These are phyloP conservation scores for Populus simonii DNA, from an alignment of 345 rosid genomes.

Conservation along the genomic window DNA sequence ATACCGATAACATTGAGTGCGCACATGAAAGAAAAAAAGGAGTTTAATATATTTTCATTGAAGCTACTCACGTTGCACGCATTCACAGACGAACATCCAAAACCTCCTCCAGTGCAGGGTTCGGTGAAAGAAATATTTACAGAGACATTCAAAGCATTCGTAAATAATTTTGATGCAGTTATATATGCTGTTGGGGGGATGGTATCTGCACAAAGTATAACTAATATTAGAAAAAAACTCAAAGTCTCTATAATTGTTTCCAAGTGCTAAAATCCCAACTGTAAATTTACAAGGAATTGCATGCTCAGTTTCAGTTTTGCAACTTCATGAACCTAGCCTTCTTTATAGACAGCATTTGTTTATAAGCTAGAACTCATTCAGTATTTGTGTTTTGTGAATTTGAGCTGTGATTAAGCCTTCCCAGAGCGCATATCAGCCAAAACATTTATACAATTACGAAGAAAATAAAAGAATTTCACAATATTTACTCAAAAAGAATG, in stretches of 20 bases:
- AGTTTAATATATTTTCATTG: conserved; percentile 12
- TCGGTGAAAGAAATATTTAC: conserved; percentile 73
- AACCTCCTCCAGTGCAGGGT: conserved; percentile 76
- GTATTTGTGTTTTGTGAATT: neutral
- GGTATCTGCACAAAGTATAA: conserved; percentile 58
- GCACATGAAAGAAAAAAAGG: neutral
- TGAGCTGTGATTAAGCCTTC: neutral
- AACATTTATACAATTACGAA: neutral
- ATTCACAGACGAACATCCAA: conserved; percentile 68
- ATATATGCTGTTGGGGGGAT: conserved; percentile 70
- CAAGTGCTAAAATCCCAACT: neutral
- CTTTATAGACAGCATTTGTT: neutral
- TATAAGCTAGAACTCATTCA: neutral
- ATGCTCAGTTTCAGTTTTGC: neutral
- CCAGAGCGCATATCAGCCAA: neutral
- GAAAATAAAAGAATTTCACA: neutral
- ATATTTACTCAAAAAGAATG: conserved; percentile 14
- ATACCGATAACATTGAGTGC: neutral
- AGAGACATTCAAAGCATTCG: conserved; percentile 67
- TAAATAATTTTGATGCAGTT: conserved; percentile 59
- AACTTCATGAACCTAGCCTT: neutral
- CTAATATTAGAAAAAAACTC: conserved; percentile 8
- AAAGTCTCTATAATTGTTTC: neutral
- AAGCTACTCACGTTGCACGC: conserved; percentile 86
- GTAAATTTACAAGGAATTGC: neutral